A percentile compares a stretch with the other conserved stretches of the same genome.
Conservation (phyloP, 169 alveolate species). For the Cryptosporidium sp. region DNA sequence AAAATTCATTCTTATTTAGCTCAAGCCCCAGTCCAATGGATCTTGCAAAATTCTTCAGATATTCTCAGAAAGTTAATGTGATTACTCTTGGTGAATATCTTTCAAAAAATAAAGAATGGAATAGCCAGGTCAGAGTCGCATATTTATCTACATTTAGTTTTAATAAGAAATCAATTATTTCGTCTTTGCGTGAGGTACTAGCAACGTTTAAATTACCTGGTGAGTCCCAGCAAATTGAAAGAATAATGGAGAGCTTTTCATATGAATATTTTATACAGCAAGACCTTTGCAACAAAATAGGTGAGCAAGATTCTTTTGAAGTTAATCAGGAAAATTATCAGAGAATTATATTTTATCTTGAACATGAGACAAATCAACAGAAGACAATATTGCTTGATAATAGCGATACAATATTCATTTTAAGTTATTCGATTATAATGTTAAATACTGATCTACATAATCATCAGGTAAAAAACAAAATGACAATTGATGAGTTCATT, state of each 20-base stretch:
- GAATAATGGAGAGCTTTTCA: conserved; percentile 90
- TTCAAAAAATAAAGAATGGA: conserved; percentile 74
- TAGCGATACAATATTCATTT: conserved; percentile 87
- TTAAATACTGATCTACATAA: conserved; percentile 92
- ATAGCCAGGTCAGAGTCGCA: conserved; percentile 81
- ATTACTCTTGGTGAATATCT: conserved; percentile 47
- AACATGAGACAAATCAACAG: conserved; percentile 74
- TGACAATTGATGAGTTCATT: conserved; percentile 89
- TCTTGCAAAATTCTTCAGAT: conserved; percentile 46
- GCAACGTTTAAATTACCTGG: conserved; percentile 91
- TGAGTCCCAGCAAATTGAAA: conserved; percentile 92
- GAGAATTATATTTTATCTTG: conserved; percentile 67
- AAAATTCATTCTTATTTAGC: conserved; percentile 3
- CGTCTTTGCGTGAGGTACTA: conserved; percentile 86
- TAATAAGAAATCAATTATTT: conserved; percentile 85
- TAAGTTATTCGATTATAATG: conserved; percentile 91
- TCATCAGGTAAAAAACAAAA: conserved; percentile 87
- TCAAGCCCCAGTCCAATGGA: conserved; percentile 1
- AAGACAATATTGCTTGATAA: conserved; percentile 81
- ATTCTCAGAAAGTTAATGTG: conserved; percentile 26
- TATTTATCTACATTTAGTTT: conserved; percentile 85
- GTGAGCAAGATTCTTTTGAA: neutral
- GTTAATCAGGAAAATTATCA: neutral
- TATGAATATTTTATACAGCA: conserved; percentile 83
- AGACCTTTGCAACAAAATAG: conserved; percentile 22